Conservation (phyloP, 1,284 basidiomycete species). For the Rhodotorula sp. region DNA sequence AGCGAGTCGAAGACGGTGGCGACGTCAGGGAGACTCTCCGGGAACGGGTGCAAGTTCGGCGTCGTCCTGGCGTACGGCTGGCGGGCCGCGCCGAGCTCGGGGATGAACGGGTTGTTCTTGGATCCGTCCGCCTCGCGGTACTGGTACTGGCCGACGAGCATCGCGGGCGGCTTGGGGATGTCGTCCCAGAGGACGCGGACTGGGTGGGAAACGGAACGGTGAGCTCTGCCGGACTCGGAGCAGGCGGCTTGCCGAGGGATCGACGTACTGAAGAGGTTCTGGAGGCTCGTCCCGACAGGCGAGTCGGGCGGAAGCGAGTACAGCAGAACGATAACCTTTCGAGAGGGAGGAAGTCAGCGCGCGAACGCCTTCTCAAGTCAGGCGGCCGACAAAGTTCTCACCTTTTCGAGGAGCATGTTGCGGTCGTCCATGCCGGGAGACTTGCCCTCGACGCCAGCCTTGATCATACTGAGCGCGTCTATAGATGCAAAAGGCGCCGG, state of each 20-base stretch:
- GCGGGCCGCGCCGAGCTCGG: slow-evolving; percentile 32
- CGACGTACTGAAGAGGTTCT: slow-evolving; percentile 15
- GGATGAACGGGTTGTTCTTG: slow-evolving; percentile 35
- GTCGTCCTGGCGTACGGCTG: slow-evolving; percentile 40
- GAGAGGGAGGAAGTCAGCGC: neutral
- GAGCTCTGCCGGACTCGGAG: neutral
- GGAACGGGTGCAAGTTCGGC: slow-evolving; percentile 30
- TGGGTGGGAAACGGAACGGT: slow-evolving; percentile 7
- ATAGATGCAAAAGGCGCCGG: neutral
- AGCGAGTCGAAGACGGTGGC: slow-evolving; percentile 76
- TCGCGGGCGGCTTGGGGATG: slow-evolving; percentile 30
- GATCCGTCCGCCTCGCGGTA: slow-evolving; percentile 37
- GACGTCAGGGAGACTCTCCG: slow-evolving; percentile 62
- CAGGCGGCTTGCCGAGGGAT: neutral
- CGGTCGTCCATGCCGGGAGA: slow-evolving; percentile 30
- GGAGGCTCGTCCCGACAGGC: slow-evolving; percentile 7
- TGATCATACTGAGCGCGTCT: slow-evolving; percentile 16
- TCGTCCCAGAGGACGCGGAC: slow-evolving; percentile 34
- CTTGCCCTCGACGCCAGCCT: neutral
- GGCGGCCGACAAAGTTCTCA: neutral
- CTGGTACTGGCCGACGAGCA: slow-evolving; percentile 27
- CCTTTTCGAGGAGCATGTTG: slow-evolving; percentile 34
- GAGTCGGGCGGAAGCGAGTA: slow-evolving; percentile 18
- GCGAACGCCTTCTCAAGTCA: neutral
- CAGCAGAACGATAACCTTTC: slow-evolving; percentile 14